A percentile compares a stretch with the other conserved stretches of the same genome.
phyloP scores from a whole-genome alignment of 2,329 filamentous ascomycete species.

The Albifimbria verrucaria region DNA sequence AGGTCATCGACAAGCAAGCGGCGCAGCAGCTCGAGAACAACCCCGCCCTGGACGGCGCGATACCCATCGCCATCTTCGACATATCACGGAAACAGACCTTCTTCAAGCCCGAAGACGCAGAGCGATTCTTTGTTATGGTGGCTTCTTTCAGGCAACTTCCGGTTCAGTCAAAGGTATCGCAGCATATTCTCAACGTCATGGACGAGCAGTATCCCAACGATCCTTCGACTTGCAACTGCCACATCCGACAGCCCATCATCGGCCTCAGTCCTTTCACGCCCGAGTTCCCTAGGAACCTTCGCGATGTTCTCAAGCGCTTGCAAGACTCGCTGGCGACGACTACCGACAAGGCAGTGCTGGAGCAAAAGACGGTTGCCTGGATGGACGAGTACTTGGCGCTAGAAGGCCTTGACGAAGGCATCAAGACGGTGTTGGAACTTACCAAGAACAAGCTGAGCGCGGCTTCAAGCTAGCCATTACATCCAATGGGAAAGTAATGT shows the following conservation, averaged over 20 bases:
- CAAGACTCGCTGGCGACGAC: constrained; percentile 45
- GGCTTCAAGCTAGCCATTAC: background rate
- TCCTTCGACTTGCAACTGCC: constrained; percentile 65
- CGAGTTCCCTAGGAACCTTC: constrained; percentile 70
- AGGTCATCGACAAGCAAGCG: constrained; percentile 45
- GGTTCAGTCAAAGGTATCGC: constrained; percentile 62
- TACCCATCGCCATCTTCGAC: constrained; percentile 89
- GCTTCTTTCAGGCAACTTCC: constrained; percentile 64
- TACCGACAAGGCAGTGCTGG: constrained; percentile 42
- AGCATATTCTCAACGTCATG: constrained; percentile 70
- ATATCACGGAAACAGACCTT: constrained; percentile 76
- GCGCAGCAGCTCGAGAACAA: constrained; percentile 62
- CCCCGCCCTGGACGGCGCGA: constrained; percentile 86
- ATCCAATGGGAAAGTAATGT: too few relatives aligned
- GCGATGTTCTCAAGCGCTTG: constrained; percentile 61
- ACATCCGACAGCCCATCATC: constrained; percentile 67
- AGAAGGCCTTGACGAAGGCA: constrained; percentile 51
- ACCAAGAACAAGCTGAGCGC: constrained; percentile 31
- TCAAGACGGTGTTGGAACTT: constrained; percentile 53
- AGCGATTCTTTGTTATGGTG: constrained; percentile 79
- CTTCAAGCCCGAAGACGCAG: constrained; percentile 62
- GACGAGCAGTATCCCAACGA: constrained; percentile 55
- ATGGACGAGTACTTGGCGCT: constrained; percentile 48
- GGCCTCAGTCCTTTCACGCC: constrained; percentile 61
- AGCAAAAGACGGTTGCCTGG: constrained; percentile 50